Conservation (phyloP, 352 stramenopile species). For the Phytophthora sojae region DNA sequence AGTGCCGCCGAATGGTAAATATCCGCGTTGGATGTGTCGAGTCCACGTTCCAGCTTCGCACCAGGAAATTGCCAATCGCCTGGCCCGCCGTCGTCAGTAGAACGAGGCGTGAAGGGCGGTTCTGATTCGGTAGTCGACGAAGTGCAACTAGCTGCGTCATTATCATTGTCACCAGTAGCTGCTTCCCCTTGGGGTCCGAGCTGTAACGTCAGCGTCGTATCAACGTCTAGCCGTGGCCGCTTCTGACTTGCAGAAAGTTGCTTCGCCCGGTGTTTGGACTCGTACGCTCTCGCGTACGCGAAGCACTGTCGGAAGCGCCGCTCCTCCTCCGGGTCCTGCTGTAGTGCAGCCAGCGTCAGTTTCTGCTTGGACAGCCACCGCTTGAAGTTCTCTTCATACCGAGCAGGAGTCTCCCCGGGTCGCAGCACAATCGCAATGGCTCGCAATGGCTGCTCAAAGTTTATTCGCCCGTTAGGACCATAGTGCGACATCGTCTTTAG, state of each 20-base stretch:
- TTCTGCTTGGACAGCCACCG: neutral
- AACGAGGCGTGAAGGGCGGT: neutral
- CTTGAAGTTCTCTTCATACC: neutral
- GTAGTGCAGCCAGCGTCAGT: neutral
- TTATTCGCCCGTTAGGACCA: neutral
- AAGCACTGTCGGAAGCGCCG: constrained; percentile 22
- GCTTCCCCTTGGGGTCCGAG: too few species aligned
- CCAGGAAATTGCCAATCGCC: neutral
- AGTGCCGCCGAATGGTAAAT: neutral
- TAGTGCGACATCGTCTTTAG: neutral
- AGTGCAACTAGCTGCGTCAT: neutral
- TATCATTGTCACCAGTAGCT: neutral
- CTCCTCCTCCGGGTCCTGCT: constrained; percentile 15
- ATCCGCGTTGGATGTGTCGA: neutral
- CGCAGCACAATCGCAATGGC: neutral
- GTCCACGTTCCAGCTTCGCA: neutral
- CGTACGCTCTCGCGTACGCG: constrained; percentile 4
- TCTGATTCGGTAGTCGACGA: neutral
- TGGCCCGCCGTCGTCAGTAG: neutral
- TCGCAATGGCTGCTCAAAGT: neutral
- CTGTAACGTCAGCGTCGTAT: neutral
- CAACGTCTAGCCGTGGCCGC: neutral
- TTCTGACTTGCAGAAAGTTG: neutral
- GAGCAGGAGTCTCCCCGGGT: neutral
- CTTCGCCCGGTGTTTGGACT: neutral